Base-by-base conservation (phyloP, 495 filamentous ascomycete genomes). In the Lophium mytilinum region DNA sequence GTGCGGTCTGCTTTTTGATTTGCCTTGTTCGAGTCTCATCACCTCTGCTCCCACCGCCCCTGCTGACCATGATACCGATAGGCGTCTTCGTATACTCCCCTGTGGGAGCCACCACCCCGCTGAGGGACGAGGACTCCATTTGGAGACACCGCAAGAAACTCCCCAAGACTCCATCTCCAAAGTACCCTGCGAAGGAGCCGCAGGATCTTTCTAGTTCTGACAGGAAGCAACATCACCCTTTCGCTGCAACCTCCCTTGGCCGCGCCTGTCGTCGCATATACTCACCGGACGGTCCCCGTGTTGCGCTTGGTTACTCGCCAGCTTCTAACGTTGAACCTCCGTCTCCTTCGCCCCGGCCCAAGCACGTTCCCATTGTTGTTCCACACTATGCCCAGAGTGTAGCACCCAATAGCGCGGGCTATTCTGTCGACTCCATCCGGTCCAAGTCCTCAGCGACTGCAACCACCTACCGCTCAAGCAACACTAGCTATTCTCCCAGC, bases 331-430 rank as follows among this genome's bases (percentile, higher is more conserved):
- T 49, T 52, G 36, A 34, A 42, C 56, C 49, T 66, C 51, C 62
- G 45, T 47, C 63, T 40, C 50, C 39, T 53, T 43, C 52, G 18
- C 50, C 57, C 15, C 53, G 67, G 54, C 66, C 71, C n/a, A 73
- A 68, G 60, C 71, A 74, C 64, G 59, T 74, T 53, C 71, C 72
- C 42, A 73, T 74, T 45, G 59, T 74, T 37, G 64, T 74, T 37
- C 68, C 69, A 37, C 37, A 61, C 40, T 70, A 73, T 71, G 69
- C 57, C 45, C 56, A 62, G 15, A 57, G 68, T 58, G 57, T 61
- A 64, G 52, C 55, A 55, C 60, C 56, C 52, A 33, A 46, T 39
- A 65, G 56, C 56, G 46, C 57, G 42, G 51, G 47, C 58, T 52
- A 40, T 37, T 66, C 66, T 52, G 40, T 43, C 37, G 60, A 52